Percentiles rank a stretch among this genome's conserved stretches.
Evolutionary conservation across 179 eudicot species (phyloP).

Genomic region (Heliamphora pulchella): DNA sequence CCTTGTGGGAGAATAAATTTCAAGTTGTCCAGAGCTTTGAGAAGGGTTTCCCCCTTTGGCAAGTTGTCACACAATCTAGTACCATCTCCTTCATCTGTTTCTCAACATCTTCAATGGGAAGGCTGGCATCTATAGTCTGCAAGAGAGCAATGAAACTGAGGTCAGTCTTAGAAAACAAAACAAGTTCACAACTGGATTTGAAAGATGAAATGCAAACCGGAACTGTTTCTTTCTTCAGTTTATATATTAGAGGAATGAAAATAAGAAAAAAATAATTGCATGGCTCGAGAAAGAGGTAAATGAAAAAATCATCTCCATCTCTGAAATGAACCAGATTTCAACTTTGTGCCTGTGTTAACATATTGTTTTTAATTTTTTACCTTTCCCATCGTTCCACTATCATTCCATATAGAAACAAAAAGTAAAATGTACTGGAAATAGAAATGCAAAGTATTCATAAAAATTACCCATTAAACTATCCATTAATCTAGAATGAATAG

Average conservation of each 20-base stretch:
- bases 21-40: slow-evolving; percentile 51
- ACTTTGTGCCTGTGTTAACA: not conserved
- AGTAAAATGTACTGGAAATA: not conserved
- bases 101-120: slow-evolving; percentile 67
- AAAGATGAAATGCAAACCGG: not conserved
- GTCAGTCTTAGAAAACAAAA: not conserved
- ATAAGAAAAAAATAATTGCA: not conserved
- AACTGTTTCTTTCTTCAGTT: not conserved
- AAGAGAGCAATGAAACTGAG: not conserved
- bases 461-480: not conserved
- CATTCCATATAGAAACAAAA: not conserved
- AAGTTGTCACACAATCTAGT: slow-evolving; percentile 40
- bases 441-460: no score
- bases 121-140: slow-evolving; percentile 67
- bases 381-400: not conserved
- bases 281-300: not conserved
- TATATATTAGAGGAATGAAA: not conserved
- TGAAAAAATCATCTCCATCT: not conserved
- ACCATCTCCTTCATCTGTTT: slow-evolving; percentile 43
- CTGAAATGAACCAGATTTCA: not conserved
- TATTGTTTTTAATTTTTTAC: not conserved
- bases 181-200: not conserved
- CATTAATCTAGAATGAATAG: not conserved
- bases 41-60: slow-evolving; percentile 62
- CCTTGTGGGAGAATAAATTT: not conserved